Evolutionary conservation across 2,329 filamentous ascomycete species (phyloP).

Genomic region (Cladophialophora yegresii): DNA sequence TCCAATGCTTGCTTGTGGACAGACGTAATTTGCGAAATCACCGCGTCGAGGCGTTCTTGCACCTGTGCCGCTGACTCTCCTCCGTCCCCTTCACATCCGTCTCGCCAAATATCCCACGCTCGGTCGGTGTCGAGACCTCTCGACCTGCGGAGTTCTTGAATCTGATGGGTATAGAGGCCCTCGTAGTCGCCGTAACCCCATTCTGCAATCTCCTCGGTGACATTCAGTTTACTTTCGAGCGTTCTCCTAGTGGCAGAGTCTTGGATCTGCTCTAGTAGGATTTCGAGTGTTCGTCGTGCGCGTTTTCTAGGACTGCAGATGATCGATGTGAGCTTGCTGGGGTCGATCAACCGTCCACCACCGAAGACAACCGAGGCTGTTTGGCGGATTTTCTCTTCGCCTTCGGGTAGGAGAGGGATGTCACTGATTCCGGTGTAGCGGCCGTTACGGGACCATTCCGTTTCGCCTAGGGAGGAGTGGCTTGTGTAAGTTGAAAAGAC

Average conservation of each 20-base stretch:
- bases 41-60: constrained; percentile 45
- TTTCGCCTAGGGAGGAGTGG: constrained; percentile 41
- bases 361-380: constrained; percentile 54
- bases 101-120: constrained; percentile 60
- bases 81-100: constrained; percentile 57
- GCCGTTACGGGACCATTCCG: constrained; percentile 53
- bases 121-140: constrained; percentile 53
- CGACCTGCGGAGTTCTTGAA: constrained; percentile 50
- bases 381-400: constrained; percentile 49
- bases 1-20: constrained; percentile 41
- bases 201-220: constrained; percentile 57
- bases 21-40: constrained; percentile 47
- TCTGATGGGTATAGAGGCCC: constrained; percentile 57
- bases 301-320: constrained; percentile 55
- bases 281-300: constrained; percentile 53
- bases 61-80: constrained; percentile 45
- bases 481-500: constrained; percentile 1
- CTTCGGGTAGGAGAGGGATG: constrained; percentile 46
- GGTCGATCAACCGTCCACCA: constrained; percentile 55
- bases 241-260: constrained; percentile 18
- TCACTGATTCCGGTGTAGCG: constrained; percentile 52
- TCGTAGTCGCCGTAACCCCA: constrained; percentile 68
- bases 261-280: constrained; percentile 36
- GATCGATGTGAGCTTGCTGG: constrained; percentile 50
- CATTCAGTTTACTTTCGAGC: constrained; percentile 28